These are phyloP conservation scores for Fonsecaea pedrosoi DNA, from an alignment of 2,329 filamentous ascomycete genomes.

Conservation along the genomic window DNA sequence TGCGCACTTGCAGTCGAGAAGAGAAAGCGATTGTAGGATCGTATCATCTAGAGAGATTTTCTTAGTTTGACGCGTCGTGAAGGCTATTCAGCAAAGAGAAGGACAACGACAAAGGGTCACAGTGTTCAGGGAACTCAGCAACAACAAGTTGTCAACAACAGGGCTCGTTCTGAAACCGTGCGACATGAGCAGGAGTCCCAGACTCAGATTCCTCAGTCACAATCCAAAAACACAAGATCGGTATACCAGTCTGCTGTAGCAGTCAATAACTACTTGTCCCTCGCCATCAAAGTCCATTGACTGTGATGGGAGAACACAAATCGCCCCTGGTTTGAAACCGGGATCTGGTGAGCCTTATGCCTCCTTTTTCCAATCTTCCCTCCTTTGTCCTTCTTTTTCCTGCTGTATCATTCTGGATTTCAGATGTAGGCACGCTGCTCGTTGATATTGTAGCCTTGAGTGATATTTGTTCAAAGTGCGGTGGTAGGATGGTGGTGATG, in stretches of 20 bases:
- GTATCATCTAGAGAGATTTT: neutral
- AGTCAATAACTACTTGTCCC: slow-evolving; percentile 25
- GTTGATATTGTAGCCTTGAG: neutral
- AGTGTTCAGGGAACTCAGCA: neutral
- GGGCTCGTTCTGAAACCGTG: neutral
- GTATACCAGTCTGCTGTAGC: slow-evolving; percentile 20
- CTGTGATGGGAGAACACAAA: slow-evolving; percentile 2
- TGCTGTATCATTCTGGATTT: neutral
- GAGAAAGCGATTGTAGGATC: neutral
- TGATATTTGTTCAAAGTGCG: neutral
- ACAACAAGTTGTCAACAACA: neutral
- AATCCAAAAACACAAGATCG: neutral
- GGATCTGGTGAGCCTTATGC: neutral
- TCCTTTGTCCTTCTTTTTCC: neutral
- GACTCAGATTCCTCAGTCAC: neutral
- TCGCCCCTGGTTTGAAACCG: slow-evolving; percentile 54
- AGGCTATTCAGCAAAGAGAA: neutral
- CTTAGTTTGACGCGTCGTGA: neutral
- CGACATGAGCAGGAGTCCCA: neutral
- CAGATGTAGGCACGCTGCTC: neutral
- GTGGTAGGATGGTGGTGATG: neutral
- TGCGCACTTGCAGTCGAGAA: neutral
- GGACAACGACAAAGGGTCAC: neutral
- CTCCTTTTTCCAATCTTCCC: neutral
- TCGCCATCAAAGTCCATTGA: slow-evolving; percentile 7